Percentiles rank a stretch among this genome's conserved stretches.
These are phyloP conservation scores for Stemphylium lycopersici DNA, from an alignment of 2,329 filamentous ascomycete genomes.

Conservation along the genomic window DNA sequence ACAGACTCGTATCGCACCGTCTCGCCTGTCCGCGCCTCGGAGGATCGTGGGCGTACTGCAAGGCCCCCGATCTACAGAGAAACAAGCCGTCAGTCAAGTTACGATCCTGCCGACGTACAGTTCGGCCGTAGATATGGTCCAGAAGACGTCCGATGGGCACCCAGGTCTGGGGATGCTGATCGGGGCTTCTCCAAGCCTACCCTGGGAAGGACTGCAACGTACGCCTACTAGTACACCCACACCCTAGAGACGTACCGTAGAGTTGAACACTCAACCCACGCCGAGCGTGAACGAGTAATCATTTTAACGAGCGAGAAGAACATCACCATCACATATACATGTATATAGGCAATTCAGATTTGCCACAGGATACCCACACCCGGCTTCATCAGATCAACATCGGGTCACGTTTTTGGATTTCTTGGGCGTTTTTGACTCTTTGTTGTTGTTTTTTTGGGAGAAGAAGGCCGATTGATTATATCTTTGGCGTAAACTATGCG, in stretches of 20 bases:
- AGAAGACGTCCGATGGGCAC: slow-evolving; percentile 47
- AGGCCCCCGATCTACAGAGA: slow-evolving; percentile 36
- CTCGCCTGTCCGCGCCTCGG: slow-evolving; percentile 24
- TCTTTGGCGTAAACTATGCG: background rate
- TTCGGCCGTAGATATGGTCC: slow-evolving; percentile 39
- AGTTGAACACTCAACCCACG: too few relatives aligned
- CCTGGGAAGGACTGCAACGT: slow-evolving; percentile 35
- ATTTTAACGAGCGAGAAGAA: background rate
- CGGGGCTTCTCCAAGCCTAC: slow-evolving; percentile 33
- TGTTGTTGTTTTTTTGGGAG: background rate
- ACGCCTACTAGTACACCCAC: slow-evolving; percentile 34
- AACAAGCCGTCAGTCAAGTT: slow-evolving; percentile 37
- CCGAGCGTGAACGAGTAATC: too few relatives aligned
- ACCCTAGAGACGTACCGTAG: background rate
- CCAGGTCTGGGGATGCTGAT: slow-evolving; percentile 30
- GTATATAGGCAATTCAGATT: slow-evolving; percentile 7
- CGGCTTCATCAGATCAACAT: background rate
- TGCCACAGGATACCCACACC: slow-evolving; percentile 13
- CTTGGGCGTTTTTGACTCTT: slow-evolving; percentile 4
- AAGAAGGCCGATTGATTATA: background rate
- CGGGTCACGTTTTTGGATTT: background rate
- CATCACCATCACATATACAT: background rate
- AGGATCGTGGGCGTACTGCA: slow-evolving; percentile 35
- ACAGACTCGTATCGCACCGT: slow-evolving; percentile 33
- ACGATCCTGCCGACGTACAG: slow-evolving; percentile 39